Evolutionary conservation across 2,329 filamentous ascomycete species (phyloP), one percentile per base, ranked within the genome.

Genomic region (Aspergillus brunneoviolaceus): DNA sequence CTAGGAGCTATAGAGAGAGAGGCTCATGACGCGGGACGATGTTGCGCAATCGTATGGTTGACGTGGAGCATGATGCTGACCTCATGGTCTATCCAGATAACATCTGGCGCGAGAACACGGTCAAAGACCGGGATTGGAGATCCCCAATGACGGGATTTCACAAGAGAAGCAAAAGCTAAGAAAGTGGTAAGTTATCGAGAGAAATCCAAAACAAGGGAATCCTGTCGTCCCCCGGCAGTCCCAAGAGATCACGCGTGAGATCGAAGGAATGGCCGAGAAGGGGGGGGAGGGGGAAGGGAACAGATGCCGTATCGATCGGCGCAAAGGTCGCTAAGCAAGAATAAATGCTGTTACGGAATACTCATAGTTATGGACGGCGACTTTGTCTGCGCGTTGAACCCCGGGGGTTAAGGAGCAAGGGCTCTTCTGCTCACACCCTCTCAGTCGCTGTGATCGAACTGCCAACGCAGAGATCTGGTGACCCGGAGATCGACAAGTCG

Each of bases 381-480:
- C 59, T 29, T 59, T 63, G 60, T 63, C 58, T 50, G 53, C 49
- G 52, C 56, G 25, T 16, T 54, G 53, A 63, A 7, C 52, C 49
- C 49, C 47, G 52, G 39, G 48, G 52, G 50, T 52, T 59, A 16
- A 51, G 61, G 45, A 53, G 53, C 50, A 61, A 42, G 49, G 59
- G 39, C 35, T 55, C 58, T 19, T 5, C 6, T 16, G 14, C 39
- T 7, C 39, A 45, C 39, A 19, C 39, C 16, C 16, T 51, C 51
- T 55, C 60, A 23, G 27, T 29, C 7, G 61, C 59, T 51, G 56
- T 67, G 66, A 66, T 67, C 61, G 62, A 66, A 60, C 51, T 72
- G 72, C 70, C 72, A 74, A 68, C 72, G 62, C 72, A 74, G 68
- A 70, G 71, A 72, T 72, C 72, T 64, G 72, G 70, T 74, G 72